phyloP scores from a whole-genome alignment of 2,329 filamentous ascomycete genomes.

The Zymoseptoria tritici region DNA sequence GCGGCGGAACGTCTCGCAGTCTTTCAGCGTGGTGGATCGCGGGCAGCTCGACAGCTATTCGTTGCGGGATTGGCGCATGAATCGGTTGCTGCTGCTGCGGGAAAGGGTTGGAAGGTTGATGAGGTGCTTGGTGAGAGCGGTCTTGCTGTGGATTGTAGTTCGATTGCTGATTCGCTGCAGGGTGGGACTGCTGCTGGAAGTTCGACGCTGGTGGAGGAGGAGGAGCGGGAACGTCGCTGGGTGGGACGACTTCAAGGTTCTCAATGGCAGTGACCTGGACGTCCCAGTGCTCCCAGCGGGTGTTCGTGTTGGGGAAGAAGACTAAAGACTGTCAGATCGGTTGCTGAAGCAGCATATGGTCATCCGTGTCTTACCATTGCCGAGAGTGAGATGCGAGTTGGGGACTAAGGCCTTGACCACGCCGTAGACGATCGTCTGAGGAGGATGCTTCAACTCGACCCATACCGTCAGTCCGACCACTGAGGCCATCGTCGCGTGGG shows the following conservation, averaged over 20 bases:
- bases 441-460: constrained; percentile 61
- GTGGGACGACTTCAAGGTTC: constrained; percentile 47
- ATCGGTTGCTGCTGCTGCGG: constrained; percentile 1
- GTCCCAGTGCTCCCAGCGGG: constrained; percentile 46
- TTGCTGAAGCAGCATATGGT: background rate
- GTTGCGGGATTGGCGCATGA: constrained; percentile 6
- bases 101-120: background rate
- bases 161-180: background rate
- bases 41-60: constrained; percentile 21
- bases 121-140: constrained; percentile 1
- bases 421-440: constrained; percentile 56
- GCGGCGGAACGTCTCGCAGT: constrained; percentile 16
- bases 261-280: constrained; percentile 52
- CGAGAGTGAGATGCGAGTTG: constrained; percentile 61
- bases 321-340: constrained; percentile 35
- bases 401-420: constrained; percentile 60
- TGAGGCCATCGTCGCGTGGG: constrained; percentile 8
- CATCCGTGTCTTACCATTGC: constrained; percentile 52
- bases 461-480: constrained; percentile 59
- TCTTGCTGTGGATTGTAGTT: constrained; percentile 1
- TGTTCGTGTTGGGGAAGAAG: constrained; percentile 48
- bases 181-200: background rate
- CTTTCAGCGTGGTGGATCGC: constrained; percentile 7
- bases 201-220: constrained; percentile 5
- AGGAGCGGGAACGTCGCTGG: constrained; percentile 7